A percentile compares a stretch with the other conserved stretches of the same genome.
Evolutionary conservation across 2,329 filamentous ascomycete species (phyloP).

Genomic region (Neocucurbitaria cava): DNA sequence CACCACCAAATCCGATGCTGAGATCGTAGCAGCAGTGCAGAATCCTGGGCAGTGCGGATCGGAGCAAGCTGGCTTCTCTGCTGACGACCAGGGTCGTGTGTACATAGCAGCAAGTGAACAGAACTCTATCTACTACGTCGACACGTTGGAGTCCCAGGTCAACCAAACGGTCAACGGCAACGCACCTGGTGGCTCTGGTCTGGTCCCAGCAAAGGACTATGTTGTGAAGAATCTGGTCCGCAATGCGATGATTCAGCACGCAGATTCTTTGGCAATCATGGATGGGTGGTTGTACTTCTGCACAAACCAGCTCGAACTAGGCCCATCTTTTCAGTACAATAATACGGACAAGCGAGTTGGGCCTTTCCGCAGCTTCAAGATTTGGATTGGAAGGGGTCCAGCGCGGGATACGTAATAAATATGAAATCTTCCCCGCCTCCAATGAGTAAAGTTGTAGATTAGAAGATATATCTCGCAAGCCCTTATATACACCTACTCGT

Average conservation of each 20-base stretch:
- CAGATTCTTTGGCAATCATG: slow-evolving; percentile 51
- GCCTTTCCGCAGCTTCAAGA: slow-evolving; percentile 46
- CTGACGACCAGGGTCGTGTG: slow-evolving; percentile 51
- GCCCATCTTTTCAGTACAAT: slow-evolving; percentile 47
- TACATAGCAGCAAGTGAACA: slow-evolving; percentile 54
- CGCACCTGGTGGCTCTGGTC: slow-evolving; percentile 40
- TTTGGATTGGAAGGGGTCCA: slow-evolving; percentile 48
- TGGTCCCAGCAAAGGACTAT: slow-evolving; percentile 45
- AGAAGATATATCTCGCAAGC: too few relatives aligned
- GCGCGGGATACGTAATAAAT: slow-evolving; percentile 24
- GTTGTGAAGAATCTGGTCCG: slow-evolving; percentile 51
- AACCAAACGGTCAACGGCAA: slow-evolving; percentile 46
- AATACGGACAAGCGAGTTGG: slow-evolving; percentile 48
- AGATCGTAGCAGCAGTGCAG: slow-evolving; percentile 48
- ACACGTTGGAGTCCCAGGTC: slow-evolving; percentile 45
- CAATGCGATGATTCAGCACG: slow-evolving; percentile 53
- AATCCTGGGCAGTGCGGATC: slow-evolving; percentile 50
- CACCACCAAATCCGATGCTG: slow-evolving; percentile 39
- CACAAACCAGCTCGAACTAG: slow-evolving; percentile 51
- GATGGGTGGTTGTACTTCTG: slow-evolving; percentile 54
- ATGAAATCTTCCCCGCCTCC: neutral
- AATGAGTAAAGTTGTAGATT: too few relatives aligned
- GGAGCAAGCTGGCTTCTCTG: slow-evolving; percentile 53
- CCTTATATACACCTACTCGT: too few relatives aligned
- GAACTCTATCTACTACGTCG: slow-evolving; percentile 55